Evolutionary conservation across 1,284 basidiomycete species (phyloP).

Genomic region (Ceratobasidium sp.): DNA sequence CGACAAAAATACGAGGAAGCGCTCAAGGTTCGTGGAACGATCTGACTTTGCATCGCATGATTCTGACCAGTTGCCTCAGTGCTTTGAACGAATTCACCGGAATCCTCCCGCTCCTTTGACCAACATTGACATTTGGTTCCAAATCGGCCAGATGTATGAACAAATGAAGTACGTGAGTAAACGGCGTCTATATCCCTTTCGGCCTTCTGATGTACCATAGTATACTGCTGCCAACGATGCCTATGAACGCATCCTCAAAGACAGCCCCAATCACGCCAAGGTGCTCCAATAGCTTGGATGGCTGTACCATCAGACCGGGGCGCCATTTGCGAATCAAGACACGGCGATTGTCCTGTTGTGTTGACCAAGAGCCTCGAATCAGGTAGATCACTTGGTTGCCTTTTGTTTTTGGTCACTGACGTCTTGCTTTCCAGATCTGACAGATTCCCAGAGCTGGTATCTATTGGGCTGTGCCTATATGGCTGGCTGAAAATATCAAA

Average conservation of each 20-base stretch:
- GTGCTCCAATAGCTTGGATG: conserved; percentile 98
- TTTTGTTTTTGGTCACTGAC: conserved; percentile 5
- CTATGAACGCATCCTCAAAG: conserved; percentile 90
- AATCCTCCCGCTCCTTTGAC: conserved; percentile 95
- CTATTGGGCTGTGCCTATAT: conserved; percentile 97
- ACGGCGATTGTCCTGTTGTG: conserved; percentile 89
- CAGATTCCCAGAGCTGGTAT: conserved; percentile 97
- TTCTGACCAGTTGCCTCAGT: conserved; percentile 53
- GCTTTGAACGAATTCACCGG: conserved; percentile 94
- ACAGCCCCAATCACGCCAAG: conserved; percentile 94
- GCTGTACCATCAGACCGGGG: conserved; percentile 94
- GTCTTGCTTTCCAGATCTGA: conserved; percentile 39
- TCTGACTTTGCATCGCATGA: not conserved
- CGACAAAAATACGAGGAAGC: conserved; percentile 85
- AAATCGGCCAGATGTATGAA: conserved; percentile 98
- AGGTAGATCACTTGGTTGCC: conserved; percentile 59
- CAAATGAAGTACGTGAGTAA: conserved; percentile 87
- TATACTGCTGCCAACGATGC: conserved; percentile 90
- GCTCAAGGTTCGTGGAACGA: conserved; percentile 60
- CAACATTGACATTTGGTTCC: conserved; percentile 99
- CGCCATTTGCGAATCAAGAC: conserved; percentile 94
- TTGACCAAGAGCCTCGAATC: conserved; percentile 93
- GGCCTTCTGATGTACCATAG: conserved; percentile 64
- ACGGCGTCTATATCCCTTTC: not conserved
- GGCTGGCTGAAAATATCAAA: conserved; percentile 99